Evolutionary conservation across 1,139 yeast genomes (phyloP), one percentile per base, ranked within the genome.

Genomic region (Citeromyces siamensis): DNA sequence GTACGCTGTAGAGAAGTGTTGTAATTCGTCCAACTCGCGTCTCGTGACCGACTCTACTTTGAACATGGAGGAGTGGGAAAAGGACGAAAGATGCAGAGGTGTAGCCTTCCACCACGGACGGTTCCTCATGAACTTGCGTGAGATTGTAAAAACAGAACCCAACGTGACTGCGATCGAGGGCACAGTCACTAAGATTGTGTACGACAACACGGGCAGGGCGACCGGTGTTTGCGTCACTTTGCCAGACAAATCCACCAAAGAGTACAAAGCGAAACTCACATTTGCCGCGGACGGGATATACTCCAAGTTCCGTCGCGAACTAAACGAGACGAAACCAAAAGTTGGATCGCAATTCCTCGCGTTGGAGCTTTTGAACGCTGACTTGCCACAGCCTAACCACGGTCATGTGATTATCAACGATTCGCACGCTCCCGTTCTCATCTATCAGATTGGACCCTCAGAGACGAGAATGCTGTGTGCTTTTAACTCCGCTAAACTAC

Each of bases 381-480:
- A 62, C 14, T 60, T 86, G 40, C 95, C 96, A 3, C 65, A 68
- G 3, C 73, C 75, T 34, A 58, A 75, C 53, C 80, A 82, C 46
- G 99, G 99, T 22, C 95, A 93, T 59, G 96, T 86, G 32, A 71
- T 93, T 28, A 63, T 90, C 40, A 95, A 96, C 21, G 59, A 70
- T 18, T 26, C 31, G 5, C 94, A 85, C 55, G 83, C 94, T 31
- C 98, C 98, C 3, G 73, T 90, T 27, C 64, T 90, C 41, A 74
- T 85, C 12, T 90, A 90, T 55, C 96, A 86, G 59, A 83, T 85
- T 40, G 77, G 93, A 12, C 76, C 81, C 29, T 68, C 66, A 32
- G 94, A 85, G 45, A 82, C 96, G 1, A 71, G 99, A 53, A 80
- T 88, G 44, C 65, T 90, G 44, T 86, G 97, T 63, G 95, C 95